Base-by-base conservation (phyloP, 768 basidiomycete genomes). In the Termitomyces eurrhizus region DNA sequence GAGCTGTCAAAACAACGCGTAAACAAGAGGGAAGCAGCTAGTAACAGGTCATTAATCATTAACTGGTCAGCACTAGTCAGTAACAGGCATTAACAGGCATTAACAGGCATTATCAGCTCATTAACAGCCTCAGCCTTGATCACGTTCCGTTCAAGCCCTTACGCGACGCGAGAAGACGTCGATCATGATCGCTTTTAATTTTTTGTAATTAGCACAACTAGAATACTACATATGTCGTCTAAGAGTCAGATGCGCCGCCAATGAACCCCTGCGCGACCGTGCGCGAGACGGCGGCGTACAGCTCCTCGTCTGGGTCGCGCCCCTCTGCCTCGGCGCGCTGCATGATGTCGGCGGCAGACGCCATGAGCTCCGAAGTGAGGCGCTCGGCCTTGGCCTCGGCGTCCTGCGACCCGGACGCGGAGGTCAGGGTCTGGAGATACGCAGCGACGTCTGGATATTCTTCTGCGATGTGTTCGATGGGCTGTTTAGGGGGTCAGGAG, bases 371-470 rank as follows among this genome's bases (percentile, higher is more conserved):
- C 33, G 82, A 78, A 4, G 92, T 90, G 60, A 93, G 80, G 37
- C 77, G 73, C 66, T 92, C 87, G n/a, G 90, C 85, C 37, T 83
- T 83, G 35, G 73, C 73, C 71, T 91, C 87, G 24, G 81, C 78
- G 64, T 89, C 83, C 68, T 89, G 21, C 21, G 21, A 21, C 21
- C 1, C 85, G 5, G 89, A 90, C 2, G 81, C 84, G 56, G 70
- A 37, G 26, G 58, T 37, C 12, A 68, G 72, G 8, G 81, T 77
- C 62, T 83, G 80, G 48, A 93, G 74, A 72, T 83, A 90, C 16
- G 73, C 77, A 2, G 90, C 81, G 51, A 92, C 83, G 33, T 82
- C 77, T 21, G 86, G 85, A 68, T 87, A 91, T 44, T 93, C 91
- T 64, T 90, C 86, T 13, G 73, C 70, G 5, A 93, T 81, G 68